Conservation (phyloP, 768 basidiomycete genomes). For the Tremella mesenterica region DNA sequence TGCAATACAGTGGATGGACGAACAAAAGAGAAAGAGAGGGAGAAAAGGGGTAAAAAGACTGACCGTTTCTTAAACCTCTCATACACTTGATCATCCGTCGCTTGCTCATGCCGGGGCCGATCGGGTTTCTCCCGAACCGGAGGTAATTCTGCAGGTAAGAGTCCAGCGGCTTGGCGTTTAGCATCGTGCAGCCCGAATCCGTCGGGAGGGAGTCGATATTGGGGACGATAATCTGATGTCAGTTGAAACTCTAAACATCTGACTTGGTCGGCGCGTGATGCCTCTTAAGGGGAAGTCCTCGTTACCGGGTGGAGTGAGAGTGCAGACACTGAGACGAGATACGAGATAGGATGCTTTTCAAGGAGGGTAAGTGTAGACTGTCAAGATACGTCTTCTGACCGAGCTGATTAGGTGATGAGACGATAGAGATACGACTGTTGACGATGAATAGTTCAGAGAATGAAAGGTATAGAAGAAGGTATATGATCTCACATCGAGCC, state of each 20-base stretch:
- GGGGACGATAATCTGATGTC: constrained; percentile 49
- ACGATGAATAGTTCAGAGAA: neutral
- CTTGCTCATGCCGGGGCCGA: constrained; percentile 53
- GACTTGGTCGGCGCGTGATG: constrained; percentile 50
- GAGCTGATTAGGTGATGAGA: neutral
- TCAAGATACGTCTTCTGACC: neutral
- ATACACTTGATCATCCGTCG: constrained; percentile 81
- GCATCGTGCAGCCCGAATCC: constrained; percentile 77
- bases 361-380: neutral
- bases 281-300: no score
- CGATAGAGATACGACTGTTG: neutral
- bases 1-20: no score
- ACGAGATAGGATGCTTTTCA: neutral
- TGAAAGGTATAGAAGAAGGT: neutral
- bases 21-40: no score
- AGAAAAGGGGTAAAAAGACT: no score
- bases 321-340: neutral
- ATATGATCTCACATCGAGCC: constrained; percentile 65
- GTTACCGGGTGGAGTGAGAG: neutral
- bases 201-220: constrained; percentile 74
- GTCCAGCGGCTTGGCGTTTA: constrained; percentile 73
- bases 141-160: constrained; percentile 53
- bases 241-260: neutral
- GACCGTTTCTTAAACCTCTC: constrained; percentile 89
- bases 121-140: constrained; percentile 47